phyloP scores from a whole-genome alignment of 2,329 filamentous ascomycete genomes.

The Fusarium praegraminearum region DNA sequence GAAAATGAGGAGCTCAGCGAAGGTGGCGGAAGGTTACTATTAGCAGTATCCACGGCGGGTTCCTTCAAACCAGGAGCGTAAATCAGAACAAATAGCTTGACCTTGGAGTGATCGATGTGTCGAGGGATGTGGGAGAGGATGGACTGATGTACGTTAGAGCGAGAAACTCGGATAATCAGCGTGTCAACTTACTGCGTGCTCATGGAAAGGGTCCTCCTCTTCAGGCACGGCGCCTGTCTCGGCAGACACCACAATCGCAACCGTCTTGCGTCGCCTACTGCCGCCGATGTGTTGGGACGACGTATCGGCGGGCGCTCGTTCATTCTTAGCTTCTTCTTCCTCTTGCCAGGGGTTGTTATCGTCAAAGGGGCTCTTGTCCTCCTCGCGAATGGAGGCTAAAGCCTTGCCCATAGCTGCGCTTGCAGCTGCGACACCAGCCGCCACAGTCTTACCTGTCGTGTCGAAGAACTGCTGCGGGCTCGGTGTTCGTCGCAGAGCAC shows the following conservation, averaged over 20 bases:
- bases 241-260: slow-evolving; percentile 90
- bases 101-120: slow-evolving; percentile 76
- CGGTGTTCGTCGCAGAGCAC: slow-evolving; percentile 82
- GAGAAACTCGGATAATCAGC: slow-evolving; percentile 22
- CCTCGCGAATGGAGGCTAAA: slow-evolving; percentile 84
- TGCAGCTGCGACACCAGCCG: slow-evolving; percentile 83
- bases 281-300: slow-evolving; percentile 52
- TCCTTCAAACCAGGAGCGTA: slow-evolving; percentile 86
- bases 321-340: slow-evolving; percentile 78
- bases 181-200: slow-evolving; percentile 79
- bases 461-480: slow-evolving; percentile 92
- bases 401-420: slow-evolving; percentile 86
- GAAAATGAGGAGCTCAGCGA: slow-evolving; percentile 86
- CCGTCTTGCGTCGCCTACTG: slow-evolving; percentile 75
- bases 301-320: slow-evolving; percentile 51
- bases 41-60: slow-evolving; percentile 63
- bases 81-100: slow-evolving; percentile 88
- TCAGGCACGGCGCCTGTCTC: slow-evolving; percentile 71
- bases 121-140: slow-evolving; percentile 90
- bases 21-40: slow-evolving; percentile 68
- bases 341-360: slow-evolving; percentile 95
- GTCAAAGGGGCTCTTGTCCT: slow-evolving; percentile 79
- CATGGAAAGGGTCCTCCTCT: slow-evolving; percentile 72
- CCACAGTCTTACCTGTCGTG: slow-evolving; percentile 82
- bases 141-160: slow-evolving; percentile 64